These are phyloP conservation scores for Penicillium expansum DNA, from an alignment of 2,329 filamentous ascomycete species.

Conservation along the genomic window DNA sequence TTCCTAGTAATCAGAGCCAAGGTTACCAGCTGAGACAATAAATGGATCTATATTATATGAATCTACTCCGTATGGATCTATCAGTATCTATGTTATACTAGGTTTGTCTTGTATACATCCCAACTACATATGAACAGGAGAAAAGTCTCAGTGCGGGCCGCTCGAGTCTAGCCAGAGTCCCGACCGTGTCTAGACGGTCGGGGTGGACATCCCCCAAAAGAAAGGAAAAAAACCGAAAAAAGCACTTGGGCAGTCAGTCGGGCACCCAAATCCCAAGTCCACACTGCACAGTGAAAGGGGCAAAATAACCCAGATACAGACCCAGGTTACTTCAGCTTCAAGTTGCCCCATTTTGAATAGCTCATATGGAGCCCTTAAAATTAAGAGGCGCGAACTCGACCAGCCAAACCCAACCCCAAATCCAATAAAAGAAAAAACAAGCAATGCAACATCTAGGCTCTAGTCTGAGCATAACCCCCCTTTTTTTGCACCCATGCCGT, in stretches of 20 bases:
- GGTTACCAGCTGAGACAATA: background rate
- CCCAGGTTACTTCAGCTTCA: background rate
- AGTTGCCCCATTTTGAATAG: background rate
- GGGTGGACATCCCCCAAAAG: background rate
- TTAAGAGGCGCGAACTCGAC: constrained; percentile 1
- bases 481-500: constrained; percentile 16
- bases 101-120: background rate
- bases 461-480: constrained; percentile 9
- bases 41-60: background rate
- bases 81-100: background rate
- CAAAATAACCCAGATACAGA: background rate
- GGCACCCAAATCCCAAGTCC: background rate
- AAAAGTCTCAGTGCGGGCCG: background rate
- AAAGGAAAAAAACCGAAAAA: background rate
- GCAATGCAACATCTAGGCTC: constrained; percentile 10
- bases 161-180: background rate
- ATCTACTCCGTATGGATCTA: background rate
- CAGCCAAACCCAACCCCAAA: background rate
- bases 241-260: background rate
- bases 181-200: background rate
- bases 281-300: background rate
- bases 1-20: background rate
- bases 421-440: constrained; percentile 6
- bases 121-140: background rate
- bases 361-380: constrained; percentile 1